phyloP scores from a whole-genome alignment of 1,284 basidiomycete genomes.

The Flammula alnicola region DNA sequence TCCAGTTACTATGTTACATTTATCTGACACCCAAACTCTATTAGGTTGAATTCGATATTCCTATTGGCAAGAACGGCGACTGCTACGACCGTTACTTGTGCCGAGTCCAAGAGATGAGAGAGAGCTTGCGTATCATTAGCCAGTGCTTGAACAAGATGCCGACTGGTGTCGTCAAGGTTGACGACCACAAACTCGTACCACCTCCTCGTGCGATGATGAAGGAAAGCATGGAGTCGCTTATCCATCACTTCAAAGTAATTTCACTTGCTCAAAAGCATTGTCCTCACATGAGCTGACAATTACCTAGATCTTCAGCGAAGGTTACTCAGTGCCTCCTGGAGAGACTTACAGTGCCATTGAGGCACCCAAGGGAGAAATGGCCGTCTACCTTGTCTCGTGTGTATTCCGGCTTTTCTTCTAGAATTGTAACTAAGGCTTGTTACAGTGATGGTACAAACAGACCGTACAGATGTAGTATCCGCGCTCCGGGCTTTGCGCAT shows the following conservation, averaged over 20 bases:
- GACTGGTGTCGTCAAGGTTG: constrained; percentile 90
- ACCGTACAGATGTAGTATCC: constrained; percentile 94
- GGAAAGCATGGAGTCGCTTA: constrained; percentile 97
- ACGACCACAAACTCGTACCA: constrained; percentile 98
- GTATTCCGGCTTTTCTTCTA: constrained; percentile 30
- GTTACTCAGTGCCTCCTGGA: constrained; percentile 96
- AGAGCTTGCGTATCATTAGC: constrained; percentile 89
- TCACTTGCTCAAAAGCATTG: background rate
- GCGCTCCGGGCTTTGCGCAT: constrained; percentile 93
- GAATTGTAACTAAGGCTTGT: constrained; percentile 5
- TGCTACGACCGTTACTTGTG: constrained; percentile 97
- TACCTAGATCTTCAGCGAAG: constrained; percentile 89
- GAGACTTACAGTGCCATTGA: constrained; percentile 99
- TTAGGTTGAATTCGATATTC: constrained; percentile 95
- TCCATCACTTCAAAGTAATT: constrained; percentile 94
- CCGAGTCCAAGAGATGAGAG: constrained; percentile 97
- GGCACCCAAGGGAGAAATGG: constrained; percentile 99
- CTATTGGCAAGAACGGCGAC: constrained; percentile 96
- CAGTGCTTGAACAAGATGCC: constrained; percentile 98
- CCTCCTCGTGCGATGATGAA: constrained; percentile 98
- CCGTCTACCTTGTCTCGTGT: constrained; percentile 90
- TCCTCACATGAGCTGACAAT: background rate
- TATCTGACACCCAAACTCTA: background rate
- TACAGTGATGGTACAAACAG: constrained; percentile 86
- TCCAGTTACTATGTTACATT: background rate